A percentile compares a stretch with the other conserved stretches of the same genome.
These are phyloP conservation scores for Moricandia moricandioides DNA, from an alignment of 345 rosid genomes.

Conservation along the genomic window DNA sequence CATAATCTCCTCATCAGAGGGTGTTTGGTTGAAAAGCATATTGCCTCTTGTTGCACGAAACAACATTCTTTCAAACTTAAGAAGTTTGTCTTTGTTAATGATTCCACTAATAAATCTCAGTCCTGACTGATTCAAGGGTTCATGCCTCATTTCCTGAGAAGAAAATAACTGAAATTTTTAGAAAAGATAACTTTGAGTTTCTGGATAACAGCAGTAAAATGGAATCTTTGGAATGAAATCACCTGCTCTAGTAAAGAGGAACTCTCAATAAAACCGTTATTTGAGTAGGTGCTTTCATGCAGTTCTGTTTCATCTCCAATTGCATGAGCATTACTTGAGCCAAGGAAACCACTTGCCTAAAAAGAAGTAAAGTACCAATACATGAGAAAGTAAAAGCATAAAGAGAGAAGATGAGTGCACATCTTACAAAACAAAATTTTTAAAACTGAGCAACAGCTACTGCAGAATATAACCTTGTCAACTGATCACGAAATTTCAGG, in stretches of 20 bases:
- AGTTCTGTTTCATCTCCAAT: slow-evolving; percentile 69
- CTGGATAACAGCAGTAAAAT: slow-evolving; percentile 20
- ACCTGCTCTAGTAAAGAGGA: slow-evolving; percentile 86
- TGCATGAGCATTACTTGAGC: slow-evolving; percentile 65
- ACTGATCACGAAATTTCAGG: background rate
- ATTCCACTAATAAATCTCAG: slow-evolving; percentile 89
- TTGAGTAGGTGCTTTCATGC: slow-evolving; percentile 63
- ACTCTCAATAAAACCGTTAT: slow-evolving; percentile 48
- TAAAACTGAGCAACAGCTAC: slow-evolving; percentile 6
- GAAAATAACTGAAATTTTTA: slow-evolving; percentile 27
- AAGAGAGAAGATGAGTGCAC: slow-evolving; percentile 5
- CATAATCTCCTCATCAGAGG: slow-evolving; percentile 86
- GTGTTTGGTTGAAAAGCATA: slow-evolving; percentile 93
- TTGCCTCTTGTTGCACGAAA: slow-evolving; percentile 99
- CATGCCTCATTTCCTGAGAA: slow-evolving; percentile 67
- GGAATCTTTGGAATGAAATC: slow-evolving; percentile 24
- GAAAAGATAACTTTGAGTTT: slow-evolving; percentile 23
- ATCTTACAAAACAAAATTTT: background rate
- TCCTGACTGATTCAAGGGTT: slow-evolving; percentile 68
- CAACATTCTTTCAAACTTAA: slow-evolving; percentile 88
- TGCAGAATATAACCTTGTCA: background rate
- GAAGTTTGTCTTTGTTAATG: slow-evolving; percentile 63
- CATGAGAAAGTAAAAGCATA: too few species aligned
- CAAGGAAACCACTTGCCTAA: slow-evolving; percentile 83
- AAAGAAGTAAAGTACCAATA: too few species aligned